Percentiles rank a stretch among this genome's conserved stretches.
Evolutionary conservation across 257 asterid species (phyloP).

Genomic region (Solanum appendiculatum): DNA sequence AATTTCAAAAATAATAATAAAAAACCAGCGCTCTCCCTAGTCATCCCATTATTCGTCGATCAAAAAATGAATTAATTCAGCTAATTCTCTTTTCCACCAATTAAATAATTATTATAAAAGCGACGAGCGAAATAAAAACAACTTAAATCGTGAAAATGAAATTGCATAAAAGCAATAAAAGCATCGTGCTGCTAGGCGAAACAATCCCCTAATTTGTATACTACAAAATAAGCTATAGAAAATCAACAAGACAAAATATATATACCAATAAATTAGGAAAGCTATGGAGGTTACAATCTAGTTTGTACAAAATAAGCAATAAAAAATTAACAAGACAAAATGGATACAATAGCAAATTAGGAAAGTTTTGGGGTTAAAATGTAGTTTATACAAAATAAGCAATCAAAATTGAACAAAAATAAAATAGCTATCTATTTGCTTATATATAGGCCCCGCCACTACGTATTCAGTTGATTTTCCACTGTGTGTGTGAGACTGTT

Average conservation of each 20-base stretch:
- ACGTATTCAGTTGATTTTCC: not conserved
- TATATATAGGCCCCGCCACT: constrained; percentile 5
- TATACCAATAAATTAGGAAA: not conserved
- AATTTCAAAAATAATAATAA: too few relatives aligned
- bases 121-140: not conserved
- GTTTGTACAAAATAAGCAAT: not conserved
- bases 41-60: too few relatives aligned
- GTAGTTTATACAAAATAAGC: not conserved
- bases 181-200: fast-evolving
- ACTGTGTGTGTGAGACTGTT: not conserved
- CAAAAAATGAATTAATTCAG: too few relatives aligned
- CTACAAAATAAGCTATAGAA: not conserved
- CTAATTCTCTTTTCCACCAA: not conserved
- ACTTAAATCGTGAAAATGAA: fast-evolving
- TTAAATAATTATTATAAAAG: too few relatives aligned
- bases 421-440: not conserved
- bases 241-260: not conserved
- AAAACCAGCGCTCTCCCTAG: not conserved
- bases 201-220: too few relatives aligned
- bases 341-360: not conserved
- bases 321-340: not conserved
- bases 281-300: not conserved
- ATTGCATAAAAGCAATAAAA: too few relatives aligned
- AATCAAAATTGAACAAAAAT: not conserved
- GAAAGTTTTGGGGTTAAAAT: not conserved